Evolutionary conservation across 1,284 basidiomycete species (phyloP).

Genomic region (Coniophora puteana): DNA sequence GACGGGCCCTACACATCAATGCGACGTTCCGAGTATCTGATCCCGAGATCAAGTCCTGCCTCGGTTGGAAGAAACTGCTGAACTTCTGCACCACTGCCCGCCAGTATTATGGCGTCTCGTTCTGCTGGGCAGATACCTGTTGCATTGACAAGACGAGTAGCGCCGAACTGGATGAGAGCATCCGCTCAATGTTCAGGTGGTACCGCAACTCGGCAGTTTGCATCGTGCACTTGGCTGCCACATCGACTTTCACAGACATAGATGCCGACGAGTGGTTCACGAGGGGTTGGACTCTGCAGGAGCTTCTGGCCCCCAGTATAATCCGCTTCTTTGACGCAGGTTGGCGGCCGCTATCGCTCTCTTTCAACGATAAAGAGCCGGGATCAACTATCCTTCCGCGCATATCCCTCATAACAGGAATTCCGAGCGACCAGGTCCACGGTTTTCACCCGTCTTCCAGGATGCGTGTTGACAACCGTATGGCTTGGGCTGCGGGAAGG

Average conservation of each 20-base stretch:
- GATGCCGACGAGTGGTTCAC: slow-evolving; percentile 29
- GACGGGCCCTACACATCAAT: no score
- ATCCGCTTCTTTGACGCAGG: slow-evolving; percentile 27
- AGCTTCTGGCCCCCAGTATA: slow-evolving; percentile 21
- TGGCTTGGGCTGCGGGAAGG: slow-evolving; percentile 30
- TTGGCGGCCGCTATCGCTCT: slow-evolving; percentile 20
- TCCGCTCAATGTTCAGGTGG: slow-evolving; percentile 31
- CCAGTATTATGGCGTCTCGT: slow-evolving; percentile 23
- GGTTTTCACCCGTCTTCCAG: slow-evolving; percentile 26
- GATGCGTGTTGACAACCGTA: slow-evolving; percentile 22
- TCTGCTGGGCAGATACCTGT: slow-evolving; percentile 28
- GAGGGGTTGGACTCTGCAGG: slow-evolving; percentile 26
- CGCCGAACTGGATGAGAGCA: slow-evolving; percentile 27
- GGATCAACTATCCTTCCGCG: slow-evolving; percentile 15
- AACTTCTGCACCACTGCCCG: slow-evolving; percentile 23
- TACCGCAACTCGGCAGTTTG: slow-evolving; percentile 25
- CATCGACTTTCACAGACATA: slow-evolving; percentile 24
- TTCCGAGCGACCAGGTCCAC: slow-evolving; percentile 20
- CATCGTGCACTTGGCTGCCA: slow-evolving; percentile 28
- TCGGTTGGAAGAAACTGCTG: slow-evolving; percentile 24
- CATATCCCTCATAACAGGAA: slow-evolving; percentile 28
- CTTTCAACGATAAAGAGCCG: slow-evolving; percentile 25
- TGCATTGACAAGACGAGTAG: slow-evolving; percentile 14
- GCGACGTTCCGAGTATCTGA: no score
- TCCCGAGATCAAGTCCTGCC: no score